These are phyloP conservation scores for Aureobasidium mangrovei DNA, from an alignment of 2,329 filamentous ascomycete genomes.

Conservation along the genomic window DNA sequence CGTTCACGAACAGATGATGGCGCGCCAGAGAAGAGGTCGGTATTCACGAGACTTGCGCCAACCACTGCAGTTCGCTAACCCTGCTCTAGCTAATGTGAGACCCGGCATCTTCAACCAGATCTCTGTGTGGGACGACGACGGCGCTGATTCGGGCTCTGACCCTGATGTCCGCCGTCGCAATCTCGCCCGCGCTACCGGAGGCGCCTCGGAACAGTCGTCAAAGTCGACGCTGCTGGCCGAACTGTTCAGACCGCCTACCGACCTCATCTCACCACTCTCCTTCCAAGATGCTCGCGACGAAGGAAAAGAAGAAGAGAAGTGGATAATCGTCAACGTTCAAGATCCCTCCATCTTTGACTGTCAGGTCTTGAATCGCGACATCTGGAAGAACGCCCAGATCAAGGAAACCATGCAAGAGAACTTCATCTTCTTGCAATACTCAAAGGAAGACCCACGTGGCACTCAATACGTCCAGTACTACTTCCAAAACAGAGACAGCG, in stretches of 20 bases:
- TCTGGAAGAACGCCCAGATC: slow-evolving; percentile 84
- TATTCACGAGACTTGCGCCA: slow-evolving; percentile 18
- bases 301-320: slow-evolving; percentile 83
- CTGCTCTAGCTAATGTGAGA: slow-evolving; percentile 28
- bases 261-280: slow-evolving; percentile 69
- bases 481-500: slow-evolving; percentile 65
- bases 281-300: slow-evolving; percentile 79
- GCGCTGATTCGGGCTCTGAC: slow-evolving; percentile 29
- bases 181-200: slow-evolving; percentile 54
- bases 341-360: slow-evolving; percentile 91
- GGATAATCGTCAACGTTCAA: slow-evolving; percentile 93
- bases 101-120: slow-evolving; percentile 63
- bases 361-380: slow-evolving; percentile 84
- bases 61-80: slow-evolving; percentile 30
- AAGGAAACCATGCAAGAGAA: slow-evolving; percentile 77
- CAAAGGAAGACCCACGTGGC: slow-evolving; percentile 71
- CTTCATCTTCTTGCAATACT: slow-evolving; percentile 93
- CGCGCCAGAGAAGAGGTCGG: slow-evolving; percentile 33
- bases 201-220: slow-evolving; percentile 54
- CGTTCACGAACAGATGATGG: slow-evolving; percentile 54
- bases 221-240: slow-evolving; percentile 78
- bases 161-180: slow-evolving; percentile 42
- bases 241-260: slow-evolving; percentile 85
- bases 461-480: slow-evolving; percentile 85
- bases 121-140: slow-evolving; percentile 50